phyloP scores from a whole-genome alignment of 2,329 filamentous ascomycete genomes.

The Fusarium zealandicum region DNA sequence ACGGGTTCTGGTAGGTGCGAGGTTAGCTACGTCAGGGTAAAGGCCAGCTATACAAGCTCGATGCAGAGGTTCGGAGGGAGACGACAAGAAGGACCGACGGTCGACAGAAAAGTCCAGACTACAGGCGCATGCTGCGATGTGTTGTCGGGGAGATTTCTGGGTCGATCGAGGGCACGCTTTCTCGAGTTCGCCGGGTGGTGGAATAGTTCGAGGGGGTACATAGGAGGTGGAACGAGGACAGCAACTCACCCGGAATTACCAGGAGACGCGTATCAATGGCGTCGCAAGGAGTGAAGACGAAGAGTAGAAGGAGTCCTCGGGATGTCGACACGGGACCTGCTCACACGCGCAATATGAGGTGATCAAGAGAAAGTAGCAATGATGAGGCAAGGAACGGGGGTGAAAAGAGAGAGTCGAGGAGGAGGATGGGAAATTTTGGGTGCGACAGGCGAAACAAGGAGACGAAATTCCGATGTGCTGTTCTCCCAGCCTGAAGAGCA shows the following conservation, averaged over 20 bases:
- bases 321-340: constrained; percentile 32
- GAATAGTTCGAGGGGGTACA: constrained; percentile 7
- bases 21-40: constrained; percentile 41
- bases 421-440: constrained; percentile 44
- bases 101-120: constrained; percentile 3
- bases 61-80: constrained; percentile 14
- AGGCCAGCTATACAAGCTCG: constrained; percentile 35
- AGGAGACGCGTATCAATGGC: constrained; percentile 48
- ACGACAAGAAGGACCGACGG: constrained; percentile 9
- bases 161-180: constrained; percentile 28
- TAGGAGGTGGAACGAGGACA: constrained; percentile 36
- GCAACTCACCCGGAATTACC: constrained; percentile 40
- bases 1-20: constrained; percentile 33
- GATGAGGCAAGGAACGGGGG: constrained; percentile 44
- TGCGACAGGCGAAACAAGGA: constrained; percentile 41
- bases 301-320: constrained; percentile 38
- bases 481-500: constrained; percentile 41
- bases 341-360: constrained; percentile 41
- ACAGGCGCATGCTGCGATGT: constrained; percentile 10
- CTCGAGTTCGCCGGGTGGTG: constrained; percentile 14
- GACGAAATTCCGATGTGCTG: constrained; percentile 47
- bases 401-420: constrained; percentile 37
- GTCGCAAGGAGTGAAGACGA: constrained; percentile 42
- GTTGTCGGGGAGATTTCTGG: constrained; percentile 10
- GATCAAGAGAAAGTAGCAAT: constrained; percentile 49